Conservation (phyloP, 2,329 filamentous ascomycete genomes). For the Aureobasidium musti region DNA sequence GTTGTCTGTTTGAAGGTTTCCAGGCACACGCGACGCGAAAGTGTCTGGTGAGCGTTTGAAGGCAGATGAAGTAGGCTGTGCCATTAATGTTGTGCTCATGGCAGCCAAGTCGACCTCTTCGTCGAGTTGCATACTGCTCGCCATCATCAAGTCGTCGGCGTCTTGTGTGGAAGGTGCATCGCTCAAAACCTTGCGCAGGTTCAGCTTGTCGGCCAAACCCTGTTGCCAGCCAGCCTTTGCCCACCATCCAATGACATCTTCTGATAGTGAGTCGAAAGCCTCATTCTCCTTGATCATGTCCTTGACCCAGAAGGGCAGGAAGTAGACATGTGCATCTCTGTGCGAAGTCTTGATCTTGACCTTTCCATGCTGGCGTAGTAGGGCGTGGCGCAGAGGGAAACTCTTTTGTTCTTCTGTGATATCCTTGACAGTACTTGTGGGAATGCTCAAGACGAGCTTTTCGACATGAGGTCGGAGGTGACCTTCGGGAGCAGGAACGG, state of each 20-base stretch:
- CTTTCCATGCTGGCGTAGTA: conserved; percentile 72
- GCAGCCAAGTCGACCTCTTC: conserved; percentile 35
- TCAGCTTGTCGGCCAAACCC: conserved; percentile 75
- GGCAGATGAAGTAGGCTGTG: conserved; percentile 29
- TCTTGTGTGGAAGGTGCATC: conserved; percentile 37
- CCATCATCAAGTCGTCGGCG: conserved; percentile 37
- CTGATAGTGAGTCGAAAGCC: conserved; percentile 80
- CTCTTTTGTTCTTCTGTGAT: conserved; percentile 72
- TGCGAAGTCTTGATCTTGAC: conserved; percentile 80
- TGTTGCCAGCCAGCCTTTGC: conserved; percentile 91
- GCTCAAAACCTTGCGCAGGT: conserved; percentile 66
- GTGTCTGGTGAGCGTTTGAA: conserved; percentile 7
- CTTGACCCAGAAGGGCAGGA: conserved; percentile 89
- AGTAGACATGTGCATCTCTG: conserved; percentile 90
- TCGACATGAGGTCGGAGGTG: conserved; percentile 69
- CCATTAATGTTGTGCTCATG: conserved; percentile 30
- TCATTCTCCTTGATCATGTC: conserved; percentile 80
- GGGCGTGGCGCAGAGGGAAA: conserved; percentile 71
- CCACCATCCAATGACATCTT: conserved; percentile 94
- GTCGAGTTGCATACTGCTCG: conserved; percentile 33
- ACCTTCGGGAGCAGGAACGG: conserved; percentile 61
- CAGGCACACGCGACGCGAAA: conserved; percentile 31
- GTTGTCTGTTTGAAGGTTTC: conserved; percentile 27
- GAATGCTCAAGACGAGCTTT: conserved; percentile 82
- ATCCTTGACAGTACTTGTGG: conserved; percentile 86